Percentiles rank a stretch among this genome's conserved stretches.
These are phyloP conservation scores for Ophiostoma triangulosporum DNA, from an alignment of 2,329 filamentous ascomycete species.

Conservation along the genomic window DNA sequence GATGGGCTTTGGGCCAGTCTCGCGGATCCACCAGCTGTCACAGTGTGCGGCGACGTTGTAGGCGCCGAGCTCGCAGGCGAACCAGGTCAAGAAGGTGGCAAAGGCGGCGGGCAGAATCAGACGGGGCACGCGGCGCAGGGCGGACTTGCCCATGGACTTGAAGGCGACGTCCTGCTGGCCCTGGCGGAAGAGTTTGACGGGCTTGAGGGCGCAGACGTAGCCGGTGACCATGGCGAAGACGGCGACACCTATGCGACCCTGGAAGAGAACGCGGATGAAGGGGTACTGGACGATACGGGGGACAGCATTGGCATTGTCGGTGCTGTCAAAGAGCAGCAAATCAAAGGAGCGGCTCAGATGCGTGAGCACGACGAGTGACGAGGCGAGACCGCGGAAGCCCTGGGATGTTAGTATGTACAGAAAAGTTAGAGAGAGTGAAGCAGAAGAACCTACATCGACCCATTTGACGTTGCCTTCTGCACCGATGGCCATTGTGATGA, in stretches of 20 bases:
- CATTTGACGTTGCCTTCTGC: conserved; percentile 41
- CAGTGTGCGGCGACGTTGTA: conserved; percentile 41
- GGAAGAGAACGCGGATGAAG: conserved; percentile 43
- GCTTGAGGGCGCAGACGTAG: conserved; percentile 50
- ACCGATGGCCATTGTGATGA: conserved; percentile 25
- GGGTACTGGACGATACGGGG: conserved; percentile 42
- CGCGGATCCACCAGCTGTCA: conserved; percentile 45
- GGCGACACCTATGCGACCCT: conserved; percentile 50
- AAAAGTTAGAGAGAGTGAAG: background rate
- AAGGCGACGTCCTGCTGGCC: conserved; percentile 41
- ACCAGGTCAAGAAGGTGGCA: conserved; percentile 41
- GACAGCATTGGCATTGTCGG: conserved; percentile 29
- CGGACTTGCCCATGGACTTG: conserved; percentile 39
- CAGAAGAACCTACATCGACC: conserved; percentile 37
- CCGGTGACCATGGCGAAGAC: conserved; percentile 54
- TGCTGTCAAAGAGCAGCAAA: conserved; percentile 13
- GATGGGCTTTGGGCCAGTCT: conserved; percentile 30
- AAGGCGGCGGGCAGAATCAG: conserved; percentile 43
- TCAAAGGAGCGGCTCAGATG: conserved; percentile 39
- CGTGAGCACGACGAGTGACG: conserved; percentile 39
- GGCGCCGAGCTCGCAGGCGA: conserved; percentile 38
- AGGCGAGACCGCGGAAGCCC: conserved; percentile 43
- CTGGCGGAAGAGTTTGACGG: conserved; percentile 39
- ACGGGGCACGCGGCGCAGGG: conserved; percentile 43
- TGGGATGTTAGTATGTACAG: conserved; percentile 16